Base-by-base conservation (phyloP, 2,329 filamentous ascomycete species). In the Lecanicillium sp. region DNA sequence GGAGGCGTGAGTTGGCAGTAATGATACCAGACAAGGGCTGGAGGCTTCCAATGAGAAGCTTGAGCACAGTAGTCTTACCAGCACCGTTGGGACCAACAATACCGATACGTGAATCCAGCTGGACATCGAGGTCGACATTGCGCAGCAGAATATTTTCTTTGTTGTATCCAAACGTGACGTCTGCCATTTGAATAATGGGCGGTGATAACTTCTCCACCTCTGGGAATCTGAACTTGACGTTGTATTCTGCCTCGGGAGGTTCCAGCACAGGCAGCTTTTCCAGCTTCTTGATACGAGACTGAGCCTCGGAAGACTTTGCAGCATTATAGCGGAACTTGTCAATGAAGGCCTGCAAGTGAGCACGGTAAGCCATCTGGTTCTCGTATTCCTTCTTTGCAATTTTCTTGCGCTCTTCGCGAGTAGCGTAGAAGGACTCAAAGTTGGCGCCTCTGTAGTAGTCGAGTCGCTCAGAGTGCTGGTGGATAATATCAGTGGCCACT, bases 281-380 rank as follows among this genome's bases (percentile, higher is more conserved):
- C 45, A 98, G 71, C 60, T 98, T 98, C 75, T 98, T 98, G 75
- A 98, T 96, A 55, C 92, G 82, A 1, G 90, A 96, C 58, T 98
- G 92, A 2, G 92, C 92, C 70, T 98, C 92, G 8, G 90, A 95
- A 1, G 92, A 95, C 63, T 98, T 98, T 55, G 90, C 92, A 19
- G 92, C 92, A 58, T 98, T 98, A 74, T 98, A 98, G 38, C 92
- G 80, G 74, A 98, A 98, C 67, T 98, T 98, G 75, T 98, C 92
- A 66, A 98, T 98, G 64, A 98, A 98, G 19, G 86, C 82, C 68
- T 98, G 92, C 46, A 98, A 67, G 70, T 98, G 92, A 22, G 88
- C 87, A 51, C 92, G 78, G 62, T 90, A 80, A 1, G 75, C 87
- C 87, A 96, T 95, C 58, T 98, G 92, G 64, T 94, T 96, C 64